Percentiles rank a stretch among this genome's conserved stretches.
These are phyloP conservation scores for Arthrobotrys iridis DNA, from an alignment of 2,329 filamentous ascomycete genomes.

Conservation along the genomic window DNA sequence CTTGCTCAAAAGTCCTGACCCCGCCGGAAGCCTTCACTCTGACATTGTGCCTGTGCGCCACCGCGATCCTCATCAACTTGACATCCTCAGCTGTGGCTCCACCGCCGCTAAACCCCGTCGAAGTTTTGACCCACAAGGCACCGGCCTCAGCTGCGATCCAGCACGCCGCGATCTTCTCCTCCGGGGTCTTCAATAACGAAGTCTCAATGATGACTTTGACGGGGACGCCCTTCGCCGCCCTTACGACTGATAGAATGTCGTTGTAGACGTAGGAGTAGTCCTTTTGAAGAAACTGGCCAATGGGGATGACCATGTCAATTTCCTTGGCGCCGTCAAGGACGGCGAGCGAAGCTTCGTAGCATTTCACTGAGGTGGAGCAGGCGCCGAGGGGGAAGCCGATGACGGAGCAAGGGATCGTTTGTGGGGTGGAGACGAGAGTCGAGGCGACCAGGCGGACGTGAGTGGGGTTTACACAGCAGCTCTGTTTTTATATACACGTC, in stretches of 20 bases:
- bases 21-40: slow-evolving; percentile 58
- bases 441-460: slow-evolving; percentile 53
- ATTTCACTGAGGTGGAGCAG: slow-evolving; percentile 55
- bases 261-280: slow-evolving; percentile 55
- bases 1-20: slow-evolving; percentile 56
- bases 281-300: slow-evolving; percentile 56
- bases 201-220: slow-evolving; percentile 59
- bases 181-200: slow-evolving; percentile 53
- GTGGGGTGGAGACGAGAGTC: not conserved
- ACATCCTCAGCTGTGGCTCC: slow-evolving; percentile 57
- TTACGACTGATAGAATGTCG: slow-evolving; percentile 56
- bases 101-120: slow-evolving; percentile 58
- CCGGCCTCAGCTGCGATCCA: slow-evolving; percentile 58
- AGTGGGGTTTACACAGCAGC: slow-evolving; percentile 57
- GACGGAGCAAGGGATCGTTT: slow-evolving; percentile 53
- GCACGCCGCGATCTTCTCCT: slow-evolving; percentile 58
- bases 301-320: slow-evolving; percentile 58
- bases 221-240: slow-evolving; percentile 52
- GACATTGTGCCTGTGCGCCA: slow-evolving; percentile 55
- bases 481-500: slow-evolving; percentile 39
- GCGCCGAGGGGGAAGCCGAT: slow-evolving; percentile 58
- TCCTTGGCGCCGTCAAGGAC: slow-evolving; percentile 57
- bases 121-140: slow-evolving; percentile 58
- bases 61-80: slow-evolving; percentile 57
- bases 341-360: slow-evolving; percentile 57